Evolutionary conservation across 2,329 filamentous ascomycete genomes (phyloP).

Genomic region (Fusarium compactum): DNA sequence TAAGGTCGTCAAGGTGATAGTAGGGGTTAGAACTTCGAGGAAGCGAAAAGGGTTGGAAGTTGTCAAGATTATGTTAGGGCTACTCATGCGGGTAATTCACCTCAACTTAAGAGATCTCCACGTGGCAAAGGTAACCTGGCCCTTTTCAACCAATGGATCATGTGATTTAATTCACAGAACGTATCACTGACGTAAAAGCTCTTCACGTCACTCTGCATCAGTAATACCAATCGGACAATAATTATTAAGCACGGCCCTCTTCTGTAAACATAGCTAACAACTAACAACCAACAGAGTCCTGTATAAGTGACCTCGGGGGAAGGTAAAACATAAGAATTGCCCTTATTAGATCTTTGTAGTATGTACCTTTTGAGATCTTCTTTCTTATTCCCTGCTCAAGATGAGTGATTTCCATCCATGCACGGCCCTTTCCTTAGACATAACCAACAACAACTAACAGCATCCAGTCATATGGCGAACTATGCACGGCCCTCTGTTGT

Average conservation of each 20-base stretch:
- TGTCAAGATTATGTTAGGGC: neutral
- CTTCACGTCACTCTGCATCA: too few relatives aligned
- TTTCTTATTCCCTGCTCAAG: too few relatives aligned
- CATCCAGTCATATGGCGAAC: neutral
- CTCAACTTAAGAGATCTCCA: neutral
- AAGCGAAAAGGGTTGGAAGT: neutral
- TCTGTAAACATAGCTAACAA: too few relatives aligned
- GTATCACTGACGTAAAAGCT: neutral
- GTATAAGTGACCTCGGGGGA: neutral
- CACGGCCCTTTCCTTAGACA: neutral
- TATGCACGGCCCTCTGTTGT: neutral
- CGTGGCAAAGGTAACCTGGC: neutral
- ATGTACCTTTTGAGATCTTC: neutral
- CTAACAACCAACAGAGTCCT: neutral
- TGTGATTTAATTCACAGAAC: neutral
- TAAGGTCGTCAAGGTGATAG: neutral
- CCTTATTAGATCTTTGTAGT: neutral
- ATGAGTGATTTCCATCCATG: neutral
- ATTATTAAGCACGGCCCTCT: too few relatives aligned
- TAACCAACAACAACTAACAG: neutral
- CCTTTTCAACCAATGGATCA: neutral
- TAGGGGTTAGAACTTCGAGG: neutral
- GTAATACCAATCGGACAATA: too few relatives aligned
- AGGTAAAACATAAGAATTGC: neutral
- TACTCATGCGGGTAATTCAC: neutral